Conservation (phyloP, 2,329 filamentous ascomycete genomes). For the Diaporthe eres region DNA sequence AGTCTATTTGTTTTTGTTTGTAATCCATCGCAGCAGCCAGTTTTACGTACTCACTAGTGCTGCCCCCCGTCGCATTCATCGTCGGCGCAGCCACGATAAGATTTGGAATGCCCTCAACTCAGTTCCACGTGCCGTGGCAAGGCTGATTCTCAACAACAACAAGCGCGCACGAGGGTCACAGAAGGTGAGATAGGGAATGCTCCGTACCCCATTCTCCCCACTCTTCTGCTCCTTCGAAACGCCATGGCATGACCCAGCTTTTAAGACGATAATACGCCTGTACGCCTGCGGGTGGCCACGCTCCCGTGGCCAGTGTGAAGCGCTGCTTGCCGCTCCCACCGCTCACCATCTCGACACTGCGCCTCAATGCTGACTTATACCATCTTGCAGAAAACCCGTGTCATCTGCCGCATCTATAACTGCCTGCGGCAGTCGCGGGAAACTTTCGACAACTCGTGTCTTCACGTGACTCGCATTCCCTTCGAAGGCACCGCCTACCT, state of each 20-base stretch:
- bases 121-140: neutral
- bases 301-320: neutral
- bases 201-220: neutral
- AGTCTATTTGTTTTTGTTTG: constrained; percentile 3
- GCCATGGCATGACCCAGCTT: constrained; percentile 12
- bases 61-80: neutral
- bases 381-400: neutral
- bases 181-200: neutral
- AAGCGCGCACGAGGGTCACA: neutral
- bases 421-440: neutral
- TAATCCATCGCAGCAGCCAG: neutral
- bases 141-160: constrained; percentile 1
- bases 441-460: neutral
- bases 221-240: constrained; percentile 14
- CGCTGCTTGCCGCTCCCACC: neutral
- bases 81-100: constrained; percentile 1
- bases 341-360: neutral
- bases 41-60: neutral
- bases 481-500: neutral
- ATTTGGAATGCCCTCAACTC: constrained; percentile 28
- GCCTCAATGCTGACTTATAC: constrained; percentile 17
- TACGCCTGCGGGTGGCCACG: constrained; percentile 1
- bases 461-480: constrained; percentile 10
- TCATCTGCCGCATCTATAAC: neutral
- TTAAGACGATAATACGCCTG: constrained; percentile 13